Base-by-base conservation (phyloP, 129 eudicot species). In the Chrysanthemum lavandulifolium region DNA sequence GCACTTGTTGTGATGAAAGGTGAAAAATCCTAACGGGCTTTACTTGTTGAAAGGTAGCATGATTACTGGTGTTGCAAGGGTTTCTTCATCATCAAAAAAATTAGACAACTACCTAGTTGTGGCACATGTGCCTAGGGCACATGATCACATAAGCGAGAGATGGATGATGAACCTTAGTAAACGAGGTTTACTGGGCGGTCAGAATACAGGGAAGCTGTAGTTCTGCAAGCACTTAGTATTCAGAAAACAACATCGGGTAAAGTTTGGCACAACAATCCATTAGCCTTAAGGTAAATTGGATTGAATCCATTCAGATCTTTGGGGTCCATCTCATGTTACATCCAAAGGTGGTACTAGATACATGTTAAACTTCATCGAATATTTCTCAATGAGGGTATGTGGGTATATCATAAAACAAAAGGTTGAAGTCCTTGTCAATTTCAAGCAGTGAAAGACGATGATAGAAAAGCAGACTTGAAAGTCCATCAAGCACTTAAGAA, bases 1-100 rank as follows among this genome's bases (percentile, higher is more conserved):
- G 47, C 79, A n/a, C 60, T 75, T 13, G 65, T 53, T 31, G 47
- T 60, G 65, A 60, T 60, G 65, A 60, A 60, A 23, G 65, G 48
- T 23, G 65, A 63, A 51, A 75, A 51, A 64, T 3, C 13, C 7
- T n/a, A 43, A 67, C 1, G 15, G 31, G 13, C 14, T 67, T 8
- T 69, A 69, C 55, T 6, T 52, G 8, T 27, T 69, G 2, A 14
- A 51, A 23, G 73, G 62, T 14, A 51, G 16, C 23, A 69, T 9
- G 2, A 48, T 69, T 10, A 52, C 48, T 1, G 27, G 73, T 36
- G 52, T 52, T 2, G 52, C n/a, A 21, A 8, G 27, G 31, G 14
- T 23, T 69, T 54, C 73, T 56, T 56, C 29, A n/a, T 51, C 61
- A 0, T 13, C 15, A 2, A 23, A 19, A 52, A 48, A 69, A 50